Conservation (phyloP, 2,329 filamentous ascomycete genomes). For the Diaporthe aspalathi region DNA sequence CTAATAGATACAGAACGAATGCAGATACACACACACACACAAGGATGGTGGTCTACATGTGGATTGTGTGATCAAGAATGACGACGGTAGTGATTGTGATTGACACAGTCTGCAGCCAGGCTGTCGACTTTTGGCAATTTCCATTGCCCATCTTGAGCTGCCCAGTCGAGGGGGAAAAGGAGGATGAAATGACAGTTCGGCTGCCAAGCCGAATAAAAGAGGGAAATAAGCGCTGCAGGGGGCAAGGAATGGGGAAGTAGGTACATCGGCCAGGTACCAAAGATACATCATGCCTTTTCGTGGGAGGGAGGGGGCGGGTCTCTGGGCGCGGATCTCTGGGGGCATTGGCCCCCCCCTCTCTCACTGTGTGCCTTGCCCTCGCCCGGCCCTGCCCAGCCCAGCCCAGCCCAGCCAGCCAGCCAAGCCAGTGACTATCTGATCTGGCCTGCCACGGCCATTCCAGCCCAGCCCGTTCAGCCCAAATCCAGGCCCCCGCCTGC, state of each 20-base stretch:
- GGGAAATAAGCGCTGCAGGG: conserved; percentile 29
- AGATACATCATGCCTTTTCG: neutral
- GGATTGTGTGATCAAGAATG: conserved; percentile 18
- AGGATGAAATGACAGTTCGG: conserved; percentile 28
- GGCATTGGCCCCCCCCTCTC: no score
- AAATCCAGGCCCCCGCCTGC: neutral
- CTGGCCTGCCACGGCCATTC: neutral
- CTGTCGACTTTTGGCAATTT: conserved; percentile 21
- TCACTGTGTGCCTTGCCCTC: neutral
- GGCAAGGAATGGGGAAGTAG: neutral
- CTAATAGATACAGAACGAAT: no score
- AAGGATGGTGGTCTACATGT: no score
- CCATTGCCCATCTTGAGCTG: conserved; percentile 12
- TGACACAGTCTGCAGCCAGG: conserved; percentile 8
- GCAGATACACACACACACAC: no score
- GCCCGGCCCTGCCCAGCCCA: no score
- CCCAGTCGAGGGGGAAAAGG: conserved; percentile 10
- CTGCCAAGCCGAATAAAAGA: conserved; percentile 30
- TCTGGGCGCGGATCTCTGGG: no score
- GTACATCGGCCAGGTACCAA: no score
- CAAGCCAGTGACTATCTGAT: neutral
- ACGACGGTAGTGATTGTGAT: conserved; percentile 25
- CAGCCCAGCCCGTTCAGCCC: neutral
- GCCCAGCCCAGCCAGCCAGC: neutral
- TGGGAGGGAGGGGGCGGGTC: conserved; percentile 18